Base-by-base conservation (phyloP, 805 yeast species). In the Monosporozyma aquatica region DNA sequence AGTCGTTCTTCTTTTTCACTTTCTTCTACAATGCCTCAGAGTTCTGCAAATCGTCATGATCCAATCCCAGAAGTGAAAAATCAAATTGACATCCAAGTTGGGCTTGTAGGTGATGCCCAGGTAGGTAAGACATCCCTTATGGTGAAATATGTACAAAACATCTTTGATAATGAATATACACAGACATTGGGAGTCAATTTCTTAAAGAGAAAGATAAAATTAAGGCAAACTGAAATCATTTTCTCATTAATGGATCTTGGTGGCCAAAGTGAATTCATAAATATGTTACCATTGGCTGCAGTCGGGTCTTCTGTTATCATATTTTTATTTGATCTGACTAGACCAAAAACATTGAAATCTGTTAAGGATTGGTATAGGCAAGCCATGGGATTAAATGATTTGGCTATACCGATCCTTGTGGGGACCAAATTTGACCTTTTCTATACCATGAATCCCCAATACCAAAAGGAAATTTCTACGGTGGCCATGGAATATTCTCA, bases 111-210 rank as follows among this genome's bases (percentile, higher is more conserved):
- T 6, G 97, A 89, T 62, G 92, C 95, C 2, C 94, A 86, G 54
- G 87, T 89, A 6, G 97, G 97, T 5, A 89, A 89, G 56, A 89
- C 97, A 0, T 86, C 97, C 6, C 66, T 89, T 44, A 89, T 89
- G 97, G 95, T 87, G 23, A 87, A 90, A 57, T 89, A 87, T 58
- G 96, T 89, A n/a, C 95, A 89, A 56, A 92, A 92, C 40, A 76
- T 83, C 27, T 89, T 83, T 58, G 95, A 87, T 58, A 90, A 86
- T 55, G 87, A 82, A 47, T 90, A 89, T 58, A 86, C 87, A 41
- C 96, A 87, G 61, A 89, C 97, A 0, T 67, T 86, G 41, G 97
- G 97, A 5, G 96, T 90, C 44, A 89, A 90, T 57, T 89, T 85
- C 62, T 81, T 90, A 84, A 96, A 90, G 58, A 81, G 87, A 50